These are phyloP conservation scores for Cryphonectria nitschkei DNA, from an alignment of 2,329 filamentous ascomycete species.

Conservation along the genomic window DNA sequence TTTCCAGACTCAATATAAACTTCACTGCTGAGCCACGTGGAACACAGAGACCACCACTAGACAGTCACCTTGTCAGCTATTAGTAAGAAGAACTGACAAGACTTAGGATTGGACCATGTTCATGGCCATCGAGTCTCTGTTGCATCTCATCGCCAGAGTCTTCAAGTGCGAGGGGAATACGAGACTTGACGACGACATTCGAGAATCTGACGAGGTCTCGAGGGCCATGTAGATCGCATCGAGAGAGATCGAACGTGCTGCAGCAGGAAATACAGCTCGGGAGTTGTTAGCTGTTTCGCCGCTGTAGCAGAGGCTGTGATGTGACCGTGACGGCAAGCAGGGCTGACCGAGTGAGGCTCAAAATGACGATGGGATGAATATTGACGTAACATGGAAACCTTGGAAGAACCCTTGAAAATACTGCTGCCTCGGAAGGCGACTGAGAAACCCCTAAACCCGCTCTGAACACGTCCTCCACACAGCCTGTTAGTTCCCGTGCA, in stretches of 20 bases:
- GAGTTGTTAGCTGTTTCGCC: too few relatives aligned
- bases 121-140: not conserved
- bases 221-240: too few relatives aligned
- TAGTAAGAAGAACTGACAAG: not conserved
- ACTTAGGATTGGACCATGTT: not conserved
- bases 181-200: not conserved
- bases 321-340: too few relatives aligned
- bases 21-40: too few relatives aligned
- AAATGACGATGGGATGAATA: not conserved
- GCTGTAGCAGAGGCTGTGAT: too few relatives aligned
- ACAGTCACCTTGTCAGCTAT: not conserved
- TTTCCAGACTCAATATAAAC: not conserved
- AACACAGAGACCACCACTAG: not conserved
- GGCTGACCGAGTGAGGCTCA: not conserved
- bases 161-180: not conserved
- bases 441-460: not conserved
- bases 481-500: slow-evolving; percentile 2
- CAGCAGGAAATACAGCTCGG: too few relatives aligned
- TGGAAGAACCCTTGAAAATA: not conserved
- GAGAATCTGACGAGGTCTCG: not conserved
- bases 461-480: not conserved
- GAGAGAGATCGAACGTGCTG: too few relatives aligned
- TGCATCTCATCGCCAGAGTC: not conserved
- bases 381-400: not conserved
- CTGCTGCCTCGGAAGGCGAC: not conserved